Percentiles rank a stretch among this genome's conserved stretches.
Conservation (phyloP, 2,329 filamentous ascomycete genomes). For the Myriangium duriaei region DNA sequence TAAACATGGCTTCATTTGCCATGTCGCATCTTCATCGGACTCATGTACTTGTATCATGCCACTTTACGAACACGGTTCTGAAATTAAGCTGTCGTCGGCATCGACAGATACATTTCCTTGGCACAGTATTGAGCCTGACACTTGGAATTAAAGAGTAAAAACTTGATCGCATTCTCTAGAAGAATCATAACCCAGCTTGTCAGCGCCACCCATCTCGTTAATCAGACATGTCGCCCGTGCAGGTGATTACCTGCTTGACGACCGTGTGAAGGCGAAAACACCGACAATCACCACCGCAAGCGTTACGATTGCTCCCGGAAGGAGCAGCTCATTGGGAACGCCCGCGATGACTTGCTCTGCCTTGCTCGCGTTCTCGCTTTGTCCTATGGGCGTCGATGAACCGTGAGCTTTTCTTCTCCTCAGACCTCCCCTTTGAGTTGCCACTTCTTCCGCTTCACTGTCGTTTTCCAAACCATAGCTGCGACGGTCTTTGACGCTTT, state of each 20-base stretch:
- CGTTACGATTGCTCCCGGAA: conserved; percentile 91
- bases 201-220: no score
- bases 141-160: no score
- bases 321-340: conserved; percentile 83
- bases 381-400: neutral
- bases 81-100: no score
- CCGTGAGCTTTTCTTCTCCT: conserved; percentile 19
- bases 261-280: conserved; percentile 64
- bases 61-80: no score
- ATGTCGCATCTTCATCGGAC: no score
- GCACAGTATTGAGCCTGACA: no score
- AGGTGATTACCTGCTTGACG: neutral
- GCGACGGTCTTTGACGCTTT: conserved; percentile 37
- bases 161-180: no score
- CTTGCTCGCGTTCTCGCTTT: conserved; percentile 13
- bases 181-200: no score
- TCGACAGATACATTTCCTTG: no score
- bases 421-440: conserved; percentile 29
- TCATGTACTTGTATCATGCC: no score
- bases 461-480: conserved; percentile 35
- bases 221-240: no score
- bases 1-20: neutral
- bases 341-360: conserved; percentile 72
- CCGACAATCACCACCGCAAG: conserved; percentile 86
- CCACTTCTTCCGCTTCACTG: conserved; percentile 26